Conservation (phyloP, 495 filamentous ascomycete genomes). For the Astrocystis sublimbata region DNA sequence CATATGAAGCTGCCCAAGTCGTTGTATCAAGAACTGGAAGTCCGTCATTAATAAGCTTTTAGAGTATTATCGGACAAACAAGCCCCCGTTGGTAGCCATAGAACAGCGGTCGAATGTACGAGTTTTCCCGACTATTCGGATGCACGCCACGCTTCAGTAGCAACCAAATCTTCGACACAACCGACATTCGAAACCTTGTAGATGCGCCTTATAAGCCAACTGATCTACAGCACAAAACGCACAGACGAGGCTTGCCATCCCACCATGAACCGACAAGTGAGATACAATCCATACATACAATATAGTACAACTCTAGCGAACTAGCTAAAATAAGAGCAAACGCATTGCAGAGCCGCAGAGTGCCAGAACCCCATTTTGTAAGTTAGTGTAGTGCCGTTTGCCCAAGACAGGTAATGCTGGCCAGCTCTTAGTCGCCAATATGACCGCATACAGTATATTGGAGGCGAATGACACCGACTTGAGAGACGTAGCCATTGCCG, state of each 20-base stretch:
- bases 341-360: conserved; percentile 16
- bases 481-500: conserved; percentile 9
- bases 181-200: no score
- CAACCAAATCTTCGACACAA: no score
- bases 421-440: conserved; percentile 4
- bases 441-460: conserved; percentile 15
- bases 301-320: not conserved
- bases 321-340: not conserved
- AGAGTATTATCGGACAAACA: not conserved
- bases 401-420: conserved; percentile 13
- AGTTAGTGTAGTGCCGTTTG: not conserved
- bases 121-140: no score
- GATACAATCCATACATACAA: not conserved
- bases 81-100: no score
- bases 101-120: no score
- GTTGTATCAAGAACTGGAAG: not conserved
- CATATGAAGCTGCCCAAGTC: no score
- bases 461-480: conserved; percentile 4
- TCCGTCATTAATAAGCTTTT: not conserved
- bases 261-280: not conserved
- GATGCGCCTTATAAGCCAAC: no score
- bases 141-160: no score
- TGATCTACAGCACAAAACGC: no score
- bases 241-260: not conserved
- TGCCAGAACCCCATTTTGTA: conserved; percentile 8